Base-by-base conservation (phyloP, 2,329 filamentous ascomycete genomes). In the Leptographium galeiforme region DNA sequence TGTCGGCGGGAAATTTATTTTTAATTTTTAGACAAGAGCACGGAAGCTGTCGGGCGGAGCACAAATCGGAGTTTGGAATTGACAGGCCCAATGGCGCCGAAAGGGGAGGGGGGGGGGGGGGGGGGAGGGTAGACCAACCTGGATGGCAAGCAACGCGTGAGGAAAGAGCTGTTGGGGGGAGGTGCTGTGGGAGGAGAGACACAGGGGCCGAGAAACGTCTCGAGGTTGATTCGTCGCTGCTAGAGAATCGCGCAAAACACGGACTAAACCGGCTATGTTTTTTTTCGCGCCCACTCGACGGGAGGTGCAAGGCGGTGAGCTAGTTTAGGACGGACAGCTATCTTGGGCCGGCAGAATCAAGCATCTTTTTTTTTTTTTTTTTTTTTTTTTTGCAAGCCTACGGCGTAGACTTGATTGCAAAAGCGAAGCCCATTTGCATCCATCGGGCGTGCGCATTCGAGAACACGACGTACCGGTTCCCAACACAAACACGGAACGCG, bases 291-390 rank as follows among this genome's bases (percentile, higher is more conserved):
- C n/a, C 30, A 44, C 30, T 40, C 19, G 49, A 45, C 6, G 10
- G 34, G 49, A 46, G 44, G 32, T 66, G 64, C 64, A 72, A 64
- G 66, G 72, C 73, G 73, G 73, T 75, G 70, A 69, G 40, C 7
- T 32, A 25, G 32, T 41, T 13, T 8, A 11, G 6, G 2, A 14
- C 18, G 12, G 32, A 4, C 32, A 50, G 44, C 53, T 51, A 10
- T 45, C 12, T 30, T 14, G 40, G 30, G 36, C 41, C 55, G 55
- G 72, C 72, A 75, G 72, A 74, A 75, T 69, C 10, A 62, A 70
- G 68, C 67, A 71, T 72, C 71, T 70, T 47, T 55, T 46, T 49
- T 48, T 33, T 14, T 14, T 19, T 40, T 70, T 47, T 55, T 46
- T 49, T 48, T 33, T 14, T 14, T 19, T 40, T 13, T 13, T 14